phyloP scores from a whole-genome alignment of 129 eudicot genomes.

The Flaveria ramosissima region DNA sequence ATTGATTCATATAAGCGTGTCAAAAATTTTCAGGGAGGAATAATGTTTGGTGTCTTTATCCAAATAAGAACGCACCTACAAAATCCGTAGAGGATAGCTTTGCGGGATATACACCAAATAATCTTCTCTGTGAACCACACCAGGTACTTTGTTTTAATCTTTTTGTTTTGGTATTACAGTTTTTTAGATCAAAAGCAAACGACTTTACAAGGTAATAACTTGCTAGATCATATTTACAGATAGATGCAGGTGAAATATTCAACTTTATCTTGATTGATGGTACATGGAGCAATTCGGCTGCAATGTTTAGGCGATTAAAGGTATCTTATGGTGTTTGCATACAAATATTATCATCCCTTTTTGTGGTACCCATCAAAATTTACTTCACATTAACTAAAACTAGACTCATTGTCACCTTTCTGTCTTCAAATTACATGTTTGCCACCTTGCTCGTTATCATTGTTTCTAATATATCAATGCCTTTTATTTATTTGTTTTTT shows the following conservation, averaged over 20 bases:
- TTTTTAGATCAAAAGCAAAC: not conserved
- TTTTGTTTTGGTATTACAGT: not conserved
- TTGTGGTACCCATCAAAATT: not conserved
- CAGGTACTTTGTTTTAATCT: slow-evolving; percentile 40
- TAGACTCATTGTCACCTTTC: not conserved
- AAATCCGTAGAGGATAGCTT: slow-evolving; percentile 68
- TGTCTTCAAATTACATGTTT: too few relatives aligned
- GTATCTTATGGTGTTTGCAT: slow-evolving; percentile 36
- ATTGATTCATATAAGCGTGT: not conserved
- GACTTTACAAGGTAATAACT: not conserved
- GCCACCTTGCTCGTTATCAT: too few relatives aligned
- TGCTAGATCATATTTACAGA: slow-evolving; percentile 45
- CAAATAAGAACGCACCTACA: slow-evolving; percentile 63
- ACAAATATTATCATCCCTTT: not conserved
- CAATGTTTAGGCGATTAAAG: slow-evolving; percentile 95
- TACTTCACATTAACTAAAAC: not conserved
- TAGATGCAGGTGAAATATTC: slow-evolving; percentile 39
- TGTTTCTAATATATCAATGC: too few relatives aligned
- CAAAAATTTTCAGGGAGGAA: slow-evolving; percentile 53
- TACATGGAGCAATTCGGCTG: slow-evolving; percentile 96
- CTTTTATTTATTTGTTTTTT: too few relatives aligned
- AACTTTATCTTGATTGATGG: slow-evolving; percentile 88
- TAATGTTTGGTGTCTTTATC: slow-evolving; percentile 93
- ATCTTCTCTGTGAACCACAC: slow-evolving; percentile 27
- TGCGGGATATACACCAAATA: slow-evolving; percentile 29